phyloP scores from a whole-genome alignment of 208 protist genomes.

The Leishmania major region DNA sequence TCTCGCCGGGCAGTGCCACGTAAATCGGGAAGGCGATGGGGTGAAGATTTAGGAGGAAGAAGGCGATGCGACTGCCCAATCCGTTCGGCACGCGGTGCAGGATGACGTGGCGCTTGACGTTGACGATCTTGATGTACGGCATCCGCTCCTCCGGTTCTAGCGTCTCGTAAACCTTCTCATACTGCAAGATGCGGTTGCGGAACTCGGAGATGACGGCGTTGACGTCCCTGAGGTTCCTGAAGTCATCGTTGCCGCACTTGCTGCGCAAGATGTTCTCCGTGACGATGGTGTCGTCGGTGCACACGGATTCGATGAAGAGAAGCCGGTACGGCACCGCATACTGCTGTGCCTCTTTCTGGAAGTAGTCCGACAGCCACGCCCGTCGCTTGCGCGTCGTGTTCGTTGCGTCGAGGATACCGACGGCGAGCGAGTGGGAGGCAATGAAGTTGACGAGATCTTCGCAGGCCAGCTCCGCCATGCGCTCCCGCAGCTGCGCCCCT shows the following conservation, averaged over 20 bases:
- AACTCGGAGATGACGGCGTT: conserved; percentile 82
- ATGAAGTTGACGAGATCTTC: conserved; percentile 87
- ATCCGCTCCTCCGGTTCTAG: conserved; percentile 61
- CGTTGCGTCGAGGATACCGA: conserved; percentile 93
- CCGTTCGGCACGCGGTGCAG: conserved; percentile 75
- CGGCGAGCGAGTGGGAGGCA: conserved; percentile 48
- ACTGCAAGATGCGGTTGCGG: conserved; percentile 77
- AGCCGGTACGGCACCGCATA: conserved; percentile 60
- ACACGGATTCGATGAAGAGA: conserved; percentile 94
- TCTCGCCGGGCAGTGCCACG: conserved; percentile 84
- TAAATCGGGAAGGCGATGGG: conserved; percentile 87
- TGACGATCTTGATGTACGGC: conserved; percentile 89
- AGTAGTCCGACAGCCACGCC: conserved; percentile 64
- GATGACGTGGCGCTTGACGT: conserved; percentile 89
- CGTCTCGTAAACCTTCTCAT: conserved; percentile 92
- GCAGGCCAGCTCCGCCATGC: conserved; percentile 87
- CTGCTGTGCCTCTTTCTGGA: conserved; percentile 43
- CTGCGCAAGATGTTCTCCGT: conserved; percentile 89
- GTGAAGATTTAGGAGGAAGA: conserved; percentile 91
- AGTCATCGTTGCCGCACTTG: conserved; percentile 92
- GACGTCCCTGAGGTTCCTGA: conserved; percentile 83
- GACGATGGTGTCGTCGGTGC: conserved; percentile 88
- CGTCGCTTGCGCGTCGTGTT: conserved; percentile 88
- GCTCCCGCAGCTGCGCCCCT: conserved; percentile 74
- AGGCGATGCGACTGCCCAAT: conserved; percentile 80